Percentiles rank a stretch among this genome's conserved stretches.
Evolutionary conservation across 2,329 filamentous ascomycete genomes (phyloP).

Genomic region (Ophiostoma triangulosporum): DNA sequence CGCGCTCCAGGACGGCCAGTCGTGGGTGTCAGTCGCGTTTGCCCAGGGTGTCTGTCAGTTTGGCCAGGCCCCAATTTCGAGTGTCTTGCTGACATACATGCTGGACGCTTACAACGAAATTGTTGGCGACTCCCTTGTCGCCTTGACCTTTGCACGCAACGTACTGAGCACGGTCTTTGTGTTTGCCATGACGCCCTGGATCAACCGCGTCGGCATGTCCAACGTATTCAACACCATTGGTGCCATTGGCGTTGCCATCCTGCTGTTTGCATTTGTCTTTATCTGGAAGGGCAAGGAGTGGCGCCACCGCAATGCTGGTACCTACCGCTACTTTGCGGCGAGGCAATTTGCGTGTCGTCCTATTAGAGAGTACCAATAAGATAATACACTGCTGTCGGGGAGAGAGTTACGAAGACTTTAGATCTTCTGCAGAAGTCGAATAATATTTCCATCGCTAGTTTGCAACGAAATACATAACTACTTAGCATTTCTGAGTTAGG

Average conservation of each 20-base stretch:
- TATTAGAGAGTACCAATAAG: conserved; percentile 3
- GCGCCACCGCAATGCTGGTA: conserved; percentile 2
- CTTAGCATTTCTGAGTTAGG: too few species aligned
- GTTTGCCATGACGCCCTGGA: conserved; percentile 10
- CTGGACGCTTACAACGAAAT: conserved; percentile 11
- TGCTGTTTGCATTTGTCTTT: conserved; percentile 10
- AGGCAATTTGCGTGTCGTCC: conserved; percentile 10
- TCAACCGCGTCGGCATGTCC: conserved; percentile 8
- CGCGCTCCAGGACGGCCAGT: conserved; percentile 12
- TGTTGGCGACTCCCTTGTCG: conserved; percentile 11
- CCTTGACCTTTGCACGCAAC: conserved; percentile 9
- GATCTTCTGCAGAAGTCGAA: not conserved
- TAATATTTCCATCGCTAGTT: not conserved
- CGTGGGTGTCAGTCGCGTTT: conserved; percentile 13
- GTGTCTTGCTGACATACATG: conserved; percentile 11
- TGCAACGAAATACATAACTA: too few species aligned
- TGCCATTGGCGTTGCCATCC: conserved; percentile 5
- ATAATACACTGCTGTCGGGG: too few species aligned
- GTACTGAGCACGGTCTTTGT: conserved; percentile 10
- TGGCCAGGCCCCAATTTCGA: conserved; percentile 9
- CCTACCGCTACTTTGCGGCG: conserved; percentile 3
- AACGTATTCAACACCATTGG: conserved; percentile 12
- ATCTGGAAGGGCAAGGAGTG: conserved; percentile 10
- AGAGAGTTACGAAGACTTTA: not conserved
- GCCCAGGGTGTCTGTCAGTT: conserved; percentile 11